Base-by-base conservation (phyloP, 805 yeast genomes). In the Helenozyma rhizophorensis region DNA sequence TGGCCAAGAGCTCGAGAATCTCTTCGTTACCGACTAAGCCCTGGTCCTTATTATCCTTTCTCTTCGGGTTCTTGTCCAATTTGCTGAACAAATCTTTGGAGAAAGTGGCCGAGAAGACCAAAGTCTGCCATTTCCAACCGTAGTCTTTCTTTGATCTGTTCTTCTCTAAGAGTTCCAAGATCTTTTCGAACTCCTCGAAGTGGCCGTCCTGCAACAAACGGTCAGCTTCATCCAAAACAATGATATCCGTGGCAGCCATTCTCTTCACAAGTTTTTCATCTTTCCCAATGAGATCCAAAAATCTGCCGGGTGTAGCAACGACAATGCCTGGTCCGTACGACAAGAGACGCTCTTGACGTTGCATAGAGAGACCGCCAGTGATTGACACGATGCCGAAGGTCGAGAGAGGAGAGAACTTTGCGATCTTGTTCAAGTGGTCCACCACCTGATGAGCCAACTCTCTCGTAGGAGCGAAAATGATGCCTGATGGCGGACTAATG, bases 221-320 rank as follows among this genome's bases (percentile, higher is more conserved):
- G 65, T 93, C 98, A 9, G 98, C 98, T 58, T 93, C 98, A 67
- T 93, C 98, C 21, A 90, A 66, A 1, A 89, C 95, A 2, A 75
- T 34, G 7, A 68, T 61, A 35, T 72, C 78, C 4, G 74, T 63
- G 10, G 65, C 53, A 9, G 77, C 68, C 32, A 74, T 43, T 38
- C 70, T 51, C 15, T 50, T 52, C 3, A 65, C 58, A 11, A 68
- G 39, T 23, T 66, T 72, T 37, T 75, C 68, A 27, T 68, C 72
- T 42, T 78, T 80, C 56, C 85, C 86, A 13, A 83, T 42, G n/a
- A 83, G 56, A 54, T 93, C 97, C 31, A 87, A 68, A 54, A 85
- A 78, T 43, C 98, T 76, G 23, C 98, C 98, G 0, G 98, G 97
- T 0, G 98, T 93, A 2, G 96, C 96, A 23, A 93, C 90, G 10